Evolutionary conservation across 257 asterid genomes (phyloP).

Genomic region (Scutellaria barbata): DNA sequence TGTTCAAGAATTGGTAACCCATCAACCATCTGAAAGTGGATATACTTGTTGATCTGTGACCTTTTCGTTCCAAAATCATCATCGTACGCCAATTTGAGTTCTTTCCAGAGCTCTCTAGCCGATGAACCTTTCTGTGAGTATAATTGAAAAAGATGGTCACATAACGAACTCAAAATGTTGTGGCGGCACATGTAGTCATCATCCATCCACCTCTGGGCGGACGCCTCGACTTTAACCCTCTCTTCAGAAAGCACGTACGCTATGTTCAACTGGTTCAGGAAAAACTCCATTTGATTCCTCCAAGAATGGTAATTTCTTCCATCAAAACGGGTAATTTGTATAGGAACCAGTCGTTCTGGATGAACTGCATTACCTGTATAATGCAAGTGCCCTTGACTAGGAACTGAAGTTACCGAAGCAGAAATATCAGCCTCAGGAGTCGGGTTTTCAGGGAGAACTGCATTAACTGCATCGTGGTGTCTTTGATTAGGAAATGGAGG

Average conservation of each 20-base stretch:
- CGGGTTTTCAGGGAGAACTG: constrained; percentile 13
- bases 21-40: constrained; percentile 68
- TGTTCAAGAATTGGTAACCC: constrained; percentile 62
- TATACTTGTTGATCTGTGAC: constrained; percentile 61
- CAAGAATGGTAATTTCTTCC: constrained; percentile 69
- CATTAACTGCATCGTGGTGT: constrained; percentile 30
- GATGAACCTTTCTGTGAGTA: constrained; percentile 55
- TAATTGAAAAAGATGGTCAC: constrained; percentile 55
- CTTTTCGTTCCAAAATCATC: constrained; percentile 73
- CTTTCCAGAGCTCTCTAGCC: constrained; percentile 78
- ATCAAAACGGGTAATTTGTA: constrained; percentile 60
- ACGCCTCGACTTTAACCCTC: constrained; percentile 39
- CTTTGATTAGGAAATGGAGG: too few relatives aligned
- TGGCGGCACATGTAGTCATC: constrained; percentile 65
- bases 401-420: constrained; percentile 27
- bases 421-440: constrained; percentile 33
- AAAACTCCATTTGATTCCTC: constrained; percentile 66
- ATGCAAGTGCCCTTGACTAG: constrained; percentile 36
- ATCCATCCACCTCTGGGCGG: constrained; percentile 54
- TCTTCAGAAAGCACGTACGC: constrained; percentile 61
- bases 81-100: constrained; percentile 48
- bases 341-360: constrained; percentile 45
- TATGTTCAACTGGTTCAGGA: constrained; percentile 57
- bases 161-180: constrained; percentile 63
- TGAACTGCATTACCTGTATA: constrained; percentile 25